Conservation (phyloP, 2,329 filamentous ascomycete genomes). For the Paecilomyces niveus region DNA sequence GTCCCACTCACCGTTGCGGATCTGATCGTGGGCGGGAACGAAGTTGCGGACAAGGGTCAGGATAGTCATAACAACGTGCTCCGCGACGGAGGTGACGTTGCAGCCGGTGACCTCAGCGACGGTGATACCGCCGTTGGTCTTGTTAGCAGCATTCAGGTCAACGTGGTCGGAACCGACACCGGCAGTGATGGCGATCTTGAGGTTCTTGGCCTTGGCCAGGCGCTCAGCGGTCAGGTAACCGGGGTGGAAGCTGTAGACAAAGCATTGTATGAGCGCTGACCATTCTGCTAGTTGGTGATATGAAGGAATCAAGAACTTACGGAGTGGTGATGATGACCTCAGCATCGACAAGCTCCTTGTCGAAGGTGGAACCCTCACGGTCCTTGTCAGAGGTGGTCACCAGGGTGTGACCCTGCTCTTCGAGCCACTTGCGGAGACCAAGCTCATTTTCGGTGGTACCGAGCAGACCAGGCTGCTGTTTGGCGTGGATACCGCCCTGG, state of each 20-base stretch:
- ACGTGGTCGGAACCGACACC: constrained; percentile 98
- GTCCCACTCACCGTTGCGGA: constrained; percentile 84
- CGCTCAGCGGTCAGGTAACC: constrained; percentile 96
- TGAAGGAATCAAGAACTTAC: constrained; percentile 41
- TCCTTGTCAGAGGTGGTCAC: constrained; percentile 98
- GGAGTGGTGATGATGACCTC: constrained; percentile 99
- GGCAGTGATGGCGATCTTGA: constrained; percentile 94
- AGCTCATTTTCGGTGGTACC: constrained; percentile 99
- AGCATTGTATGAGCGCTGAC: background rate
- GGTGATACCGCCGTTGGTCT: constrained; percentile 94
- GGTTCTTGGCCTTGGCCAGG: constrained; percentile 95
- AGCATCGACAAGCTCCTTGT: constrained; percentile 91
- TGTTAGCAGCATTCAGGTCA: constrained; percentile 94
- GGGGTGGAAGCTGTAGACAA: constrained; percentile 72
- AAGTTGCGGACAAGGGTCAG: constrained; percentile 95
- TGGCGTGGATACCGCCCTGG: constrained; percentile 72
- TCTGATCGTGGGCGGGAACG: constrained; percentile 91
- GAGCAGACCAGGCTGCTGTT: constrained; percentile 79
- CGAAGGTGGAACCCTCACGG: constrained; percentile 83
- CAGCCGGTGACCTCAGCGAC: constrained; percentile 96
- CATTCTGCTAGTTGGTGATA: too few species aligned
- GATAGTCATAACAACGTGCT: constrained; percentile 99
- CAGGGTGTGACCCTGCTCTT: constrained; percentile 92
- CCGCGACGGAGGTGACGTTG: constrained; percentile 96
- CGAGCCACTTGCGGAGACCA: constrained; percentile 93